phyloP scores from a whole-genome alignment of 1,284 basidiomycete genomes.

The Caloboletus firmus region DNA sequence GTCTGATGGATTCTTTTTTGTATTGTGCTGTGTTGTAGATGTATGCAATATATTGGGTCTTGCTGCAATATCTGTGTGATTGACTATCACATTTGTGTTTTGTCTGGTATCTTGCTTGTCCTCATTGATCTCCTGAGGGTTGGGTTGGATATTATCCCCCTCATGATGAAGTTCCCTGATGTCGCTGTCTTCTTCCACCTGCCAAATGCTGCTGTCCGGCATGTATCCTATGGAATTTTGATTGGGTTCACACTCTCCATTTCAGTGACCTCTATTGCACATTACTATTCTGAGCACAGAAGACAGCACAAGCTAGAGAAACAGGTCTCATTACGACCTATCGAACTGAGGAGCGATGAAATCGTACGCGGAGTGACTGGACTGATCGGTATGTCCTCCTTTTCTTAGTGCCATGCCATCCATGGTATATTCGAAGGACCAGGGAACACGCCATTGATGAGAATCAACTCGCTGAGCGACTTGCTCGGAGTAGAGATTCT shows the following conservation, averaged over 20 bases:
- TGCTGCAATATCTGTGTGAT: neutral
- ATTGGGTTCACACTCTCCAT: slow-evolving; percentile 71
- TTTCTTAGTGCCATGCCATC: neutral
- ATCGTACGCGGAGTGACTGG: slow-evolving; percentile 75
- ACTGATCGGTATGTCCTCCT: slow-evolving; percentile 67
- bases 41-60: no score
- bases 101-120: neutral
- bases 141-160: neutral
- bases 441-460: slow-evolving; percentile 94
- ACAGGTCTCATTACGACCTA: slow-evolving; percentile 57
- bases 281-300: slow-evolving; percentile 47
- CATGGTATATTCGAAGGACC: neutral
- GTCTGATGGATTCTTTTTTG: slow-evolving; percentile 65
- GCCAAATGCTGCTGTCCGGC: slow-evolving; percentile 42
- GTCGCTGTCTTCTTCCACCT: slow-evolving; percentile 37
- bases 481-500: slow-evolving; percentile 91
- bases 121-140: neutral
- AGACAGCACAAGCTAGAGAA: slow-evolving; percentile 33
- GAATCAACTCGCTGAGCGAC: slow-evolving; percentile 90
- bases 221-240: slow-evolving; percentile 64
- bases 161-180: slow-evolving; percentile 26
- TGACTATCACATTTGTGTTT: no score
- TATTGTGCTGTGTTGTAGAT: neutral
- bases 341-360: slow-evolving; percentile 75
- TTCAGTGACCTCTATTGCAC: slow-evolving; percentile 58